phyloP scores from a whole-genome alignment of 176 grass and related monocot genomes.

The Elaeis guineensis region DNA sequence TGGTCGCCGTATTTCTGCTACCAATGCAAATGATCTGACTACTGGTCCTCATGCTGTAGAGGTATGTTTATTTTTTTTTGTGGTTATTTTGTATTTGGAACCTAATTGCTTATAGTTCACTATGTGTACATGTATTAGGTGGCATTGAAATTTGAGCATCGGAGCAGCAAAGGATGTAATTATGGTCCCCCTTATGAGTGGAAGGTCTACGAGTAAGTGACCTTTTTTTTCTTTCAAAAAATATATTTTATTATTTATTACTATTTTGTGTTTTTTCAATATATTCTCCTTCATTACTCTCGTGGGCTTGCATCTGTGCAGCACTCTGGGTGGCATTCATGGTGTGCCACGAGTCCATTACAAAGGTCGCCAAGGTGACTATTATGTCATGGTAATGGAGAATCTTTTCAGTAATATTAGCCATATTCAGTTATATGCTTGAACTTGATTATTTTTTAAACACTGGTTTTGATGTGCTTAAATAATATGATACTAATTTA shows the following conservation, averaged over 20 bases:
- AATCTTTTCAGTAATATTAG: too few relatives aligned
- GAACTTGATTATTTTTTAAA: neutral
- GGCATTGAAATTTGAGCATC: slow-evolving; percentile 91
- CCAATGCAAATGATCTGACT: slow-evolving; percentile 41
- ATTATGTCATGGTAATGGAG: neutral
- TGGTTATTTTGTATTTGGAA: slow-evolving; percentile 5
- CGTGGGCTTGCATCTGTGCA: too few relatives aligned
- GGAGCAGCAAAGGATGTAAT: slow-evolving; percentile 87
- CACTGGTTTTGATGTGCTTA: neutral
- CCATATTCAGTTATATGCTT: neutral
- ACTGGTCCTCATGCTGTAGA: slow-evolving; percentile 70
- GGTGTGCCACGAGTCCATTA: slow-evolving; percentile 2
- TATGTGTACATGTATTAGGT: slow-evolving; percentile 31
- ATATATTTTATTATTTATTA: neutral
- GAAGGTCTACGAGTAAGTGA: slow-evolving; percentile 83
- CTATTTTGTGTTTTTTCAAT: slow-evolving; percentile 8
- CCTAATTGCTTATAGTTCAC: neutral
- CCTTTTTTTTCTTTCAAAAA: too few relatives aligned
- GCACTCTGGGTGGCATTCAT: neutral
- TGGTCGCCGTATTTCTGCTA: slow-evolving; percentile 66
- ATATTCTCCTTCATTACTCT: neutral
- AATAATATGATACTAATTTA: neutral
- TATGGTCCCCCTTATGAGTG: slow-evolving; percentile 85
- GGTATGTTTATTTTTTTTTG: slow-evolving; percentile 21
- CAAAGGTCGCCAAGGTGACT: slow-evolving; percentile 8